Base-by-base conservation (phyloP, 169 alveolate species). In the Plasmodium gallinaceum region DNA sequence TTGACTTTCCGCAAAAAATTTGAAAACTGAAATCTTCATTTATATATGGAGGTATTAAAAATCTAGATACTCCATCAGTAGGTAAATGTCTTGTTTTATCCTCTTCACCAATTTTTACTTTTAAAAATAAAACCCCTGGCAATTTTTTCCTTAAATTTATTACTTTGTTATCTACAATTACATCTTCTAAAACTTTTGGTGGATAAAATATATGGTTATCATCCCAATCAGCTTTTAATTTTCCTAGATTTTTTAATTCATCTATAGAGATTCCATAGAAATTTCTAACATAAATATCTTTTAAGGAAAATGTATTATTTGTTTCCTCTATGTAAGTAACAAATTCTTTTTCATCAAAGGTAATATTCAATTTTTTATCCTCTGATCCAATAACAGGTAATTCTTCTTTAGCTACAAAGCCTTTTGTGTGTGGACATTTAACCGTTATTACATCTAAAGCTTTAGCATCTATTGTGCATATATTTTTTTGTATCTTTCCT, bases 31-130 rank as follows among this genome's bases (percentile, higher is more conserved):
- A 37, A 46, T 83, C 91, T 6, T 83, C 22, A 0, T 54, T 54
- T 46, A 83, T 72, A 69, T 68, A 83, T 0, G 91, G 91, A 9
- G 91, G 91, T 7, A 83, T 20, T 39, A 83, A 5, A 62, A 83
- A 68, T 12, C 71, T 46, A 22, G 72, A 18, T 7, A 57, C 22
- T 8, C 91, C 91, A 61, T 83, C 91, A 5, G 22, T 52, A 16
- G 57, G 70, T 48, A 83, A 24, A 9, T 68, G 26, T 0, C 66
- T 78, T 0, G 64, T 57, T 52, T 78, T 66, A 60, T 0, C 16
- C 39, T 20, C 22, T 3, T 83, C 66, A 1, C 48, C 43, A 1
- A 68, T 37, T 14, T 83, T 66, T 5, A 24, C 45, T 42, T 70
- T 54, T 0, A 83, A 26, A 42, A 42, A 61, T 39, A 83, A 12